Percentiles rank a stretch among this genome's conserved stretches.
These are phyloP conservation scores for Hyphodiscus sp. DNA, from an alignment of 2,329 filamentous ascomycete species.

Conservation along the genomic window DNA sequence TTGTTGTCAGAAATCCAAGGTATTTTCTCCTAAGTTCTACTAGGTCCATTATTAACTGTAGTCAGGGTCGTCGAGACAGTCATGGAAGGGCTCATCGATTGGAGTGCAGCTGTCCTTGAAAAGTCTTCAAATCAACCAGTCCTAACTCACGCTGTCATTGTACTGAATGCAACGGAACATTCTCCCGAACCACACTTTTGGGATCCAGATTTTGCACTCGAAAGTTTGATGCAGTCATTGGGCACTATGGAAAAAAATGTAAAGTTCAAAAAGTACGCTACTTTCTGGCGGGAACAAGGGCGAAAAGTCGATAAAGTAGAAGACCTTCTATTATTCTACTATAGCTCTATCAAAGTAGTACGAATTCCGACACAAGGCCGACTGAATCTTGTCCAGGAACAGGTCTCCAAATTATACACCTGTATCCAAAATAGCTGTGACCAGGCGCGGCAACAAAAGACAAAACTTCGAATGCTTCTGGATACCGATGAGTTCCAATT, in stretches of 20 bases:
- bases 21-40: constrained; percentile 5
- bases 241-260: neutral
- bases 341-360: neutral
- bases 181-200: neutral
- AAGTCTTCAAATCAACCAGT: constrained; percentile 4
- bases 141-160: constrained; percentile 9
- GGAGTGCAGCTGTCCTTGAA: constrained; percentile 6
- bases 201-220: neutral
- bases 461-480: neutral
- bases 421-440: neutral
- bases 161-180: constrained; percentile 2
- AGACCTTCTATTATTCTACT: neutral
- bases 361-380: neutral
- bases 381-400: neutral
- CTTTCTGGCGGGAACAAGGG: neutral
- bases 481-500: neutral
- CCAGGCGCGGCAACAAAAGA: neutral
- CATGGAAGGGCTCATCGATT: neutral
- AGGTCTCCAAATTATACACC: neutral
- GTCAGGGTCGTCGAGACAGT: neutral
- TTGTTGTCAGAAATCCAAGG: constrained; percentile 36
- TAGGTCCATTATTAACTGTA: neutral
- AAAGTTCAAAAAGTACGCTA: neutral
- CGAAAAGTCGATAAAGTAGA: neutral
- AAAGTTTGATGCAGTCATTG: neutral